These are phyloP conservation scores for Torulaspora pretoriensis DNA, from an alignment of 1,139 yeast genomes.

Conservation along the genomic window DNA sequence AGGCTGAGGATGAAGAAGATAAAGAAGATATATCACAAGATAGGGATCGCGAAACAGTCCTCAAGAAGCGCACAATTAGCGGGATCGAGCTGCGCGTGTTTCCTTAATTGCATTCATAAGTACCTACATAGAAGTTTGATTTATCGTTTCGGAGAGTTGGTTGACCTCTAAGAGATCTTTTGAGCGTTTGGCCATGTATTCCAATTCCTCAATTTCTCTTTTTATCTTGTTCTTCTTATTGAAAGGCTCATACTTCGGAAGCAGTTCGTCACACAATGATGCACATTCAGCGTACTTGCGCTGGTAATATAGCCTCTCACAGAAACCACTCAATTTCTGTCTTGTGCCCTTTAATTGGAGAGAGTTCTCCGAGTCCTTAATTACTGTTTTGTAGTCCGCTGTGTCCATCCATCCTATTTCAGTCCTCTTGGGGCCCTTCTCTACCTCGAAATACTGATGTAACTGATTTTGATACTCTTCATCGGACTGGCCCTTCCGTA, in stretches of 20 bases:
- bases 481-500: constrained; percentile 54
- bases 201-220: constrained; percentile 45
- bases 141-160: background rate
- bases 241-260: constrained; percentile 33
- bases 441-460: constrained; percentile 37
- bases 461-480: constrained; percentile 49
- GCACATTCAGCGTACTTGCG: constrained; percentile 47
- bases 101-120: constrained; percentile 16
- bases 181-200: constrained; percentile 43
- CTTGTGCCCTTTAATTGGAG: constrained; percentile 28
- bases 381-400: constrained; percentile 16
- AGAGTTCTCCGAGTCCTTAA: constrained; percentile 11
- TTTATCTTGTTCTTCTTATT: constrained; percentile 40
- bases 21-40: constrained; percentile 27
- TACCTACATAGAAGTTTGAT: constrained; percentile 4
- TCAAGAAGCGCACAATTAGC: constrained; percentile 53
- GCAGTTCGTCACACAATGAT: constrained; percentile 36
- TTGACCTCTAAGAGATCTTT: constrained; percentile 9
- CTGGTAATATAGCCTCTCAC: constrained; percentile 47
- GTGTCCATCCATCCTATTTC: constrained; percentile 44
- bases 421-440: constrained; percentile 50
- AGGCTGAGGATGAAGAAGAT: constrained; percentile 35
- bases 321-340: constrained; percentile 27
- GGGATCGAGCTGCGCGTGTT: constrained; percentile 54
- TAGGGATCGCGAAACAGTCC: constrained; percentile 41